A percentile compares a stretch with the other conserved stretches of the same genome.
phyloP scores from a whole-genome alignment of 768 basidiomycete genomes.

The Leccinum longicurvipes region DNA sequence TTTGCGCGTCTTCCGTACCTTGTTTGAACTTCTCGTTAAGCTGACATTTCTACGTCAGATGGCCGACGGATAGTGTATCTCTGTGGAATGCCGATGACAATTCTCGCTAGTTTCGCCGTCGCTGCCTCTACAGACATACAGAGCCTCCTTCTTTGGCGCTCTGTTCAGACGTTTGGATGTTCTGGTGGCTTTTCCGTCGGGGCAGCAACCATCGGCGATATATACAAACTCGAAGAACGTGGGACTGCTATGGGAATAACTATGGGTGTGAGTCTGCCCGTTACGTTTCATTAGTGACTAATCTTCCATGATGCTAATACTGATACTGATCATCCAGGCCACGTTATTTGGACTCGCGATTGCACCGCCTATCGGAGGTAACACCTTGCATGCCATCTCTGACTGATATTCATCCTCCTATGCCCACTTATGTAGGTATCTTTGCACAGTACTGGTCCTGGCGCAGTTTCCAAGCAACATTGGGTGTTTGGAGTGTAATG shows the following conservation, averaged over 20 bases:
- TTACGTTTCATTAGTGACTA: no score
- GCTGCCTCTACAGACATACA: slow-evolving; percentile 41
- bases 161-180: slow-evolving; percentile 64
- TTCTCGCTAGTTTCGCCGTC: slow-evolving; percentile 59
- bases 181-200: slow-evolving; percentile 54
- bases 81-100: slow-evolving; percentile 59
- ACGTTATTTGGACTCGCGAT: slow-evolving; percentile 57
- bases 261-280: slow-evolving; percentile 57
- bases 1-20: slow-evolving; percentile 44
- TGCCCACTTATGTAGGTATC: slow-evolving; percentile 35
- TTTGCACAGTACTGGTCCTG: slow-evolving; percentile 62
- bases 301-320: no score
- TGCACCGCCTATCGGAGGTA: slow-evolving; percentile 58
- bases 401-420: background rate
- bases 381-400: background rate
- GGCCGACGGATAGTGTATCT: slow-evolving; percentile 62
- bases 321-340: slow-evolving; percentile 38
- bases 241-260: slow-evolving; percentile 57
- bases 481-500: slow-evolving; percentile 41
- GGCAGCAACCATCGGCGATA: slow-evolving; percentile 62
- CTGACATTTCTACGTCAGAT: no score
- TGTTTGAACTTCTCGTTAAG: no score
- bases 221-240: slow-evolving; percentile 61
- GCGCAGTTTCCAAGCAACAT: slow-evolving; percentile 51
- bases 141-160: slow-evolving; percentile 55